Base-by-base conservation (phyloP, 2,329 filamentous ascomycete genomes). In the Fusarium anthophilum region DNA sequence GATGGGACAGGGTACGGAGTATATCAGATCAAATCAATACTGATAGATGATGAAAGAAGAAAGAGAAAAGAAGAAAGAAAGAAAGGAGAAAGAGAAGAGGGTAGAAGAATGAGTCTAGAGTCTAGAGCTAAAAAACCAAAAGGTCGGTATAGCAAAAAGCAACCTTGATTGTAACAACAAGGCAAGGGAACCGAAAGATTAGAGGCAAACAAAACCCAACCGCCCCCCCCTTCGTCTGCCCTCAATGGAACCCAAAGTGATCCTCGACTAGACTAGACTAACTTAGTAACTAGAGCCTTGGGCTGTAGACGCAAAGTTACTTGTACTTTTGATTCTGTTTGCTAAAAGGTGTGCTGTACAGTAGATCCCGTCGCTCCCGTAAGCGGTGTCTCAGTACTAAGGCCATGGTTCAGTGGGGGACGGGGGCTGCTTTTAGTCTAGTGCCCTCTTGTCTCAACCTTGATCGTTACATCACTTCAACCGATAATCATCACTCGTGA, bases 351-450 rank as follows among this genome's bases (percentile, higher is more conserved):
- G 15, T 48, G 45, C 45, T 48, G 45, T 63, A 63, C 50, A 53
- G 50, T 53, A 53, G 57, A 37, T 69, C 63, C 65, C 64, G 64
- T 51, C 30, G 26, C 45, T 63, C 48, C 65, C 57, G 56, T 55
- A 26, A 61, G 38, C 50, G n/a, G 30, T 43, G 51, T 22, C 18
- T 44, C 45, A 37, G 41, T 30, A 11, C 26, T 48, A 28, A 26
- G 10, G n/a, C n/a, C 11, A 39, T 39, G 38, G 15, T 18, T 62
- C 15, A 41, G 28, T 41, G 28, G 43, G 50, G 37, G 22, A 18
- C 37, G 43, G 50, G 37, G 22, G 18, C 37, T 45, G 28, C 37
- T 37, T 48, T 22, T 37, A 59, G 51, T 26, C 44, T 63, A 61
- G 55, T 63, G 55, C 35, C 32, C 30, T 48, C 41, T 63, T 35